Base-by-base conservation (phyloP, 2,329 filamentous ascomycete species). In the Myriosclerotinia scirpicola region DNA sequence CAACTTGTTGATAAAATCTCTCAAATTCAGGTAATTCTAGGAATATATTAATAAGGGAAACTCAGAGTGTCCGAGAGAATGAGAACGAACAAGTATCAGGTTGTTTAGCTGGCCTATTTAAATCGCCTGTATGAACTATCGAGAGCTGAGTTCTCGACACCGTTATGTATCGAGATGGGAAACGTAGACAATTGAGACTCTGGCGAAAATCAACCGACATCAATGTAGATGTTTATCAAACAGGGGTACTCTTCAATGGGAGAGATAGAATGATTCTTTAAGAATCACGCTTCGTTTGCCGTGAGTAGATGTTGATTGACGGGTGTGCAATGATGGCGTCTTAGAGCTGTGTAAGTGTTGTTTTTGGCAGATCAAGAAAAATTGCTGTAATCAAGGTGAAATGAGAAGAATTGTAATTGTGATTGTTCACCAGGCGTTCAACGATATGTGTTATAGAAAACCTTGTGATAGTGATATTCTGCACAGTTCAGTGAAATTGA, bases 191-290 rank as follows among this genome's bases (percentile, higher is more conserved):
- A 73, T 81, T 80, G 69, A 82, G 80, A 71, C 81, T 81, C 78
- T 80, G 78, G 77, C 82, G 82, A 76, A 82, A 77, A 78, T 84
- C 82, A 84, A 84, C 82, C 82, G 83, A 85, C 83, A 85, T 85
- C 82, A 83, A 84, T 75, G 71, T 76, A 65, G 71, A 73, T 71
- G 61, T 72, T 70, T 60, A 38, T 42, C 53, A 64, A 64, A 54
- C 55, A 66, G 52, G 59, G 26, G 38, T 60, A 59, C 15, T 60
- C 17, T 52, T 65, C 42, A 59, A 34, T 20, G 40, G 22, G 38
- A 44, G 30, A 34, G 17, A 9, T 14, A 34, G 3, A 22, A 54
- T 64, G 46, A 42, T 40, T 42, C 26, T 48, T 48, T 6, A n/a
- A 65, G 40, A 52, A 53, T 53, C 46, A 53, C 54, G 46, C 36